phyloP scores from a whole-genome alignment of 352 stramenopile species.

The Phytophthora aleatoria region DNA sequence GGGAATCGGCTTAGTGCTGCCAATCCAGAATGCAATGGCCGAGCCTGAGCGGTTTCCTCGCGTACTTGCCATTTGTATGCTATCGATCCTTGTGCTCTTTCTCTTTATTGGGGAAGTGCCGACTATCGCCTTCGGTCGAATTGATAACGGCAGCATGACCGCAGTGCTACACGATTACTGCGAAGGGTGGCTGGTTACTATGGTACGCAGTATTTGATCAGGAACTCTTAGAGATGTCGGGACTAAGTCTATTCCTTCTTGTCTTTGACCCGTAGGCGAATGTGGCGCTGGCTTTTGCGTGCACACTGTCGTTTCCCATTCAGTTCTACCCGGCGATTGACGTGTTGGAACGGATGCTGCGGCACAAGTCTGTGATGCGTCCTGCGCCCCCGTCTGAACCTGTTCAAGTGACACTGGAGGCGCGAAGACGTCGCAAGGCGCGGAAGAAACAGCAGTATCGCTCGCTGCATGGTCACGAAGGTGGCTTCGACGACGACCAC shows the following conservation, averaged over 20 bases:
- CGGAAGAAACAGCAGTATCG: slow-evolving; percentile 34
- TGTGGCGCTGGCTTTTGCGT: slow-evolving; percentile 71
- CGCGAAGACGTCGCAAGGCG: slow-evolving; percentile 35
- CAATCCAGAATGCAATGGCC: slow-evolving; percentile 82
- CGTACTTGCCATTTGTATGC: slow-evolving; percentile 63
- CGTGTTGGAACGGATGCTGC: slow-evolving; percentile 67
- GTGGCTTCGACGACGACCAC: slow-evolving; percentile 20
- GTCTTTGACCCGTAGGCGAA: slow-evolving; percentile 52
- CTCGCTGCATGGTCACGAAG: slow-evolving; percentile 21
- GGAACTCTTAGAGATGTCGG: neutral
- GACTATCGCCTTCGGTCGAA: slow-evolving; percentile 68
- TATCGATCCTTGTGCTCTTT: slow-evolving; percentile 75
- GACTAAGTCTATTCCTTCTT: neutral
- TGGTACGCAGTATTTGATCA: slow-evolving; percentile 30
- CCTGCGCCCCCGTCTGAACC: slow-evolving; percentile 37
- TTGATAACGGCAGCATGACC: slow-evolving; percentile 82
- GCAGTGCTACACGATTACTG: slow-evolving; percentile 76
- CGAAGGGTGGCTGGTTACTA: slow-evolving; percentile 66
- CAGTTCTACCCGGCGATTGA: slow-evolving; percentile 83
- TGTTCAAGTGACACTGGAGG: slow-evolving; percentile 23
- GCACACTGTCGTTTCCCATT: slow-evolving; percentile 79
- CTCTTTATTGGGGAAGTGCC: slow-evolving; percentile 75
- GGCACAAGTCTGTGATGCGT: slow-evolving; percentile 49
- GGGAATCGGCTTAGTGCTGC: slow-evolving; percentile 75
- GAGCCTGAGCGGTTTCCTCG: slow-evolving; percentile 59